A percentile compares a stretch with the other conserved stretches of the same genome.
Conservation (phyloP, 768 basidiomycete genomes). For the Agaricus blazei region DNA sequence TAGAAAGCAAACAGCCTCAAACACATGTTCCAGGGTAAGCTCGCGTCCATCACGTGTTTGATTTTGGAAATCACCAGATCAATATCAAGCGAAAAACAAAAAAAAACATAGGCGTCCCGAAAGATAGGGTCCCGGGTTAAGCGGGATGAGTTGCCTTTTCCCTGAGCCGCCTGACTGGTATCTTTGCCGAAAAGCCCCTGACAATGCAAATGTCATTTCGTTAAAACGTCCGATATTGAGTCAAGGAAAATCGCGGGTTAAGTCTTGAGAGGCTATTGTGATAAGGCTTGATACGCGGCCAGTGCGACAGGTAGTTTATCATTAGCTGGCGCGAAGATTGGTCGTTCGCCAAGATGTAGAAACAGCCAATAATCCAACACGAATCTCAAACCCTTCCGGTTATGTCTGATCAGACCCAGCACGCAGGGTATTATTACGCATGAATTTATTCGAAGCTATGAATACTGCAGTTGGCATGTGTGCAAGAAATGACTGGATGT, state of each 20-base stretch:
- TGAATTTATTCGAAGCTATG: not conserved
- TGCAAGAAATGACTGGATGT: conserved; percentile 6
- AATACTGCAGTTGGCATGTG: conserved; percentile 2
- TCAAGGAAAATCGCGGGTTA: too few relatives aligned
- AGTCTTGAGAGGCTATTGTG: not conserved
- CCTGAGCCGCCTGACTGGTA: too few relatives aligned
- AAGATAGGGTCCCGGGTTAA: not conserved
- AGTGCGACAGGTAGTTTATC: not conserved
- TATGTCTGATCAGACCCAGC: not conserved
- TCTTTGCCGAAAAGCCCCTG: too few relatives aligned
- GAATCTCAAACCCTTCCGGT: too few relatives aligned
- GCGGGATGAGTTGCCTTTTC: not conserved
- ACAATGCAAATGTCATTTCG: not conserved
- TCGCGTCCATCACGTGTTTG: conserved; percentile 1
- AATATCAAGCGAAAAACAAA: not conserved
- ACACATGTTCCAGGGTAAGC: not conserved
- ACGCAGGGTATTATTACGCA: conserved; percentile 8
- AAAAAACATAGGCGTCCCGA: not conserved
- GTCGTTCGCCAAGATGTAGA: too few relatives aligned
- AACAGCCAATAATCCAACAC: too few relatives aligned
- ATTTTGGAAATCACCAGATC: not conserved
- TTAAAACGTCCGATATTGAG: too few relatives aligned
- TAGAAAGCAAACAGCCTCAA: not conserved
- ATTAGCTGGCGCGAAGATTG: too few relatives aligned
- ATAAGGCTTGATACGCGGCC: not conserved